Evolutionary conservation across 2,329 filamentous ascomycete species (phyloP).

Genomic region (Pyrenochaeta sp.): DNA sequence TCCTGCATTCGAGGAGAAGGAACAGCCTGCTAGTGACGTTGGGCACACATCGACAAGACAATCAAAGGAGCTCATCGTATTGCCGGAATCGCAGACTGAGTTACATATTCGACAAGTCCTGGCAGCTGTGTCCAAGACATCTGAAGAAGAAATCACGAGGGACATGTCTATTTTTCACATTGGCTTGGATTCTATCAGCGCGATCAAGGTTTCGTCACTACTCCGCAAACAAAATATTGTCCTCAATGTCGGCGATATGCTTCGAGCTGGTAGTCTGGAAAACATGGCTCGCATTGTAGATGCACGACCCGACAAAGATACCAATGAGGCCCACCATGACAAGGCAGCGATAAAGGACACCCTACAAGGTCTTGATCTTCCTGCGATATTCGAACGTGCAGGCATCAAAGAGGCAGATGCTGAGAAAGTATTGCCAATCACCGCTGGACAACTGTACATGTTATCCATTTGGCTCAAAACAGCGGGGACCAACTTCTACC

Average conservation of each 20-base stretch:
- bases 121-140: conserved; percentile 66
- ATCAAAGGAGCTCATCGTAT: not conserved
- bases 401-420: conserved; percentile 57
- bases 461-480: conserved; percentile 77
- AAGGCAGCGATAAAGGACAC: conserved; percentile 14
- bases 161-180: conserved; percentile 79
- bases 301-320: conserved; percentile 7
- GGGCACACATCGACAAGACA: not conserved
- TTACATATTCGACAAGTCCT: conserved; percentile 56
- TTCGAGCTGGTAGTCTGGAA: conserved; percentile 69
- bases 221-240: conserved; percentile 69
- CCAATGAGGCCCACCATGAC: conserved; percentile 8
- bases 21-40: not conserved
- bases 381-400: conserved; percentile 48
- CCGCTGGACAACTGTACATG: conserved; percentile 83
- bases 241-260: conserved; percentile 74
- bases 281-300: conserved; percentile 64
- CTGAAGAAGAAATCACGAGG: conserved; percentile 64
- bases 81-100: conserved; percentile 44
- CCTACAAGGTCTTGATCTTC: conserved; percentile 51
- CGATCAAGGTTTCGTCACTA: conserved; percentile 80
- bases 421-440: conserved; percentile 69
- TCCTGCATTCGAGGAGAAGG: conserved; percentile 48
- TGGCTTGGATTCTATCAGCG: conserved; percentile 89
- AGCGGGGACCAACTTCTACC: conserved; percentile 72